Conservation (phyloP, 176 grass and related monocot genomes). For the Oryza brachyantha region DNA sequence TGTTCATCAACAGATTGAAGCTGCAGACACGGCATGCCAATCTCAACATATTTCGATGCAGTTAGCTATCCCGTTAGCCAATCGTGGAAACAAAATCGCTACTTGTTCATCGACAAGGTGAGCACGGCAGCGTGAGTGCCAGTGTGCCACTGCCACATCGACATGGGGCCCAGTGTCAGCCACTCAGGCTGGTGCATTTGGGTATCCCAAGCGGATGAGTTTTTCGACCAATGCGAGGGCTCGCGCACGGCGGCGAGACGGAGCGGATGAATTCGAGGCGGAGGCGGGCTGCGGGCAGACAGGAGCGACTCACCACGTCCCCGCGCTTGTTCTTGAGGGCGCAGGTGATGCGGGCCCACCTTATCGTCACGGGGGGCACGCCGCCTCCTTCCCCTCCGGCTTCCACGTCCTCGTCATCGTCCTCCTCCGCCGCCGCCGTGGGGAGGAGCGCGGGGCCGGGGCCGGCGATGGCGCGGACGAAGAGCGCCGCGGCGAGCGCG, state of each 20-base stretch:
- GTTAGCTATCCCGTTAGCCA: too few species aligned
- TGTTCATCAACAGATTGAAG: neutral
- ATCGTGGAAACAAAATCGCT: neutral
- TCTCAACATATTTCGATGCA: neutral
- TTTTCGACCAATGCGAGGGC: neutral
- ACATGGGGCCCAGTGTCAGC: neutral
- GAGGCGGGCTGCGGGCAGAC: too few species aligned
- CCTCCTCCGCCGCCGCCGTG: conserved; percentile 22
- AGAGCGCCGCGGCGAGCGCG: conserved; percentile 70
- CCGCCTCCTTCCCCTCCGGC: conserved; percentile 21
- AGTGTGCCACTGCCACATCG: neutral
- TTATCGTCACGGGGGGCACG: conserved; percentile 60
- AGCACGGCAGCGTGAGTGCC: neutral
- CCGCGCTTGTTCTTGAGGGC: conserved; percentile 75
- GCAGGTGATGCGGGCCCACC: conserved; percentile 72
- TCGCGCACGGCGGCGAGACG: neutral
- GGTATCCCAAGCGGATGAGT: neutral
- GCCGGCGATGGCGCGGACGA: conserved; percentile 61
- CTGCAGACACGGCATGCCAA: neutral
- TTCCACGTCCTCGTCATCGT: conserved; percentile 21
- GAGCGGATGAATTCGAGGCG: neutral
- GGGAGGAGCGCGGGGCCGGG: conserved; percentile 55
- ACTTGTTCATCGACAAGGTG: neutral
- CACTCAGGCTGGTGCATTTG: neutral
- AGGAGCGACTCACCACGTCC: conserved; percentile 46